These are phyloP conservation scores for Ophiostoma australiae DNA, from an alignment of 2,329 filamentous ascomycete species.

Conservation along the genomic window DNA sequence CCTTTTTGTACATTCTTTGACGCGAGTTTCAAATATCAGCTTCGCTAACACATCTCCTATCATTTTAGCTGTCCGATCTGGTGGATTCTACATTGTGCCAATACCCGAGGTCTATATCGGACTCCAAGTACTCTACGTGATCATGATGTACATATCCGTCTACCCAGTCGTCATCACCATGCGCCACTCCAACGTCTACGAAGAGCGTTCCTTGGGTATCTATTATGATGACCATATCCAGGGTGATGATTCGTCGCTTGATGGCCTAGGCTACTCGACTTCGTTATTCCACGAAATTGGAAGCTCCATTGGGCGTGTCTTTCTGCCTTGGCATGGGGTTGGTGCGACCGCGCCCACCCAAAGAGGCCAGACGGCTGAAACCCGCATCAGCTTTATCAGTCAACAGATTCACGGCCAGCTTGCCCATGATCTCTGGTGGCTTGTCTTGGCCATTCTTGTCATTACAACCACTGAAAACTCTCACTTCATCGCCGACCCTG, in stretches of 20 bases:
- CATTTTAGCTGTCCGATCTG: constrained; percentile 51
- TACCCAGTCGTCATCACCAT: constrained; percentile 60
- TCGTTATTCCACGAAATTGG: background rate
- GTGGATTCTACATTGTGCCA: constrained; percentile 61
- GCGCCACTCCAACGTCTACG: constrained; percentile 66
- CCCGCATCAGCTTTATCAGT: constrained; percentile 47
- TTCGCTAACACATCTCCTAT: background rate
- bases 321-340: constrained; percentile 43
- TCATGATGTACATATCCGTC: constrained; percentile 63
- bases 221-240: constrained; percentile 39
- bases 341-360: constrained; percentile 34
- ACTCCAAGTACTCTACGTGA: constrained; percentile 55
- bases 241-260: background rate
- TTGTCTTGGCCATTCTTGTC: constrained; percentile 55
- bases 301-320: constrained; percentile 36
- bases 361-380: constrained; percentile 32
- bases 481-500: constrained; percentile 49
- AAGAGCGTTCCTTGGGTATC: constrained; percentile 61
- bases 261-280: background rate
- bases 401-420: constrained; percentile 57
- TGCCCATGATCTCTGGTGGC: constrained; percentile 61
- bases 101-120: constrained; percentile 54
- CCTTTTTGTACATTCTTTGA: background rate
- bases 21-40: background rate
- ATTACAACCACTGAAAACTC: constrained; percentile 55